These are phyloP conservation scores for Colletotrichum limetticola DNA, from an alignment of 2,329 filamentous ascomycete species.

Conservation along the genomic window DNA sequence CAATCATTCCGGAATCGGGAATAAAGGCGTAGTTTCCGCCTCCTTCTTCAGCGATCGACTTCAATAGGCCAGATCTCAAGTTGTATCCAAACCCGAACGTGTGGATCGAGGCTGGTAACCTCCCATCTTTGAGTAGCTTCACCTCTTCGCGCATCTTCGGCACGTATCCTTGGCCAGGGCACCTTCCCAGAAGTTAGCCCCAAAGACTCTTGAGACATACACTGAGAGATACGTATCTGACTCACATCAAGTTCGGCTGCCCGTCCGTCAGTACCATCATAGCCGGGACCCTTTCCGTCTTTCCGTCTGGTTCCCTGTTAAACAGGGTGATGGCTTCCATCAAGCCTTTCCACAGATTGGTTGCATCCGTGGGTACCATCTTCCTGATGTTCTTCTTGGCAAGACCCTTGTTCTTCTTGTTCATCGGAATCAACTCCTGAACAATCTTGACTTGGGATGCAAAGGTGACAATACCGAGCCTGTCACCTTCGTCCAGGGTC, in stretches of 20 bases:
- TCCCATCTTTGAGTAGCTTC: slow-evolving; percentile 56
- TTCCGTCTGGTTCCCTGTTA: slow-evolving; percentile 39
- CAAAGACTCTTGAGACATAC: background rate
- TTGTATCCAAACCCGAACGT: slow-evolving; percentile 66
- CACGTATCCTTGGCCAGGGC: slow-evolving; percentile 63
- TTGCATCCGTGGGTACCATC: slow-evolving; percentile 52
- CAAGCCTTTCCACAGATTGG: slow-evolving; percentile 70
- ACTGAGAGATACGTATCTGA: background rate
- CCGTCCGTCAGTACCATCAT: slow-evolving; percentile 67
- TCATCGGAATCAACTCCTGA: slow-evolving; percentile 61
- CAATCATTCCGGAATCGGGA: slow-evolving; percentile 70
- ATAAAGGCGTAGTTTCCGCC: slow-evolving; percentile 71
- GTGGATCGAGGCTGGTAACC: slow-evolving; percentile 57
- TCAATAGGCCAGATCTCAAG: slow-evolving; percentile 63
- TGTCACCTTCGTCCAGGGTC: slow-evolving; percentile 63
- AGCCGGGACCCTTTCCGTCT: slow-evolving; percentile 55
- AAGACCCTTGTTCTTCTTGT: slow-evolving; percentile 53
- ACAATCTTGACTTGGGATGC: slow-evolving; percentile 52
- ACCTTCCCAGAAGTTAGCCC: slow-evolving; percentile 41
- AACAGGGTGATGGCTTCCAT: slow-evolving; percentile 61
- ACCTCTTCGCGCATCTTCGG: slow-evolving; percentile 58
- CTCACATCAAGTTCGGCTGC: slow-evolving; percentile 62
- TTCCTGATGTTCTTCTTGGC: slow-evolving; percentile 53
- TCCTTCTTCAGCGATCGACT: slow-evolving; percentile 68
- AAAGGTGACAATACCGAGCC: slow-evolving; percentile 69